These are phyloP conservation scores for Rehmannia glutinosa DNA, from an alignment of 257 asterid species.

Conservation along the genomic window DNA sequence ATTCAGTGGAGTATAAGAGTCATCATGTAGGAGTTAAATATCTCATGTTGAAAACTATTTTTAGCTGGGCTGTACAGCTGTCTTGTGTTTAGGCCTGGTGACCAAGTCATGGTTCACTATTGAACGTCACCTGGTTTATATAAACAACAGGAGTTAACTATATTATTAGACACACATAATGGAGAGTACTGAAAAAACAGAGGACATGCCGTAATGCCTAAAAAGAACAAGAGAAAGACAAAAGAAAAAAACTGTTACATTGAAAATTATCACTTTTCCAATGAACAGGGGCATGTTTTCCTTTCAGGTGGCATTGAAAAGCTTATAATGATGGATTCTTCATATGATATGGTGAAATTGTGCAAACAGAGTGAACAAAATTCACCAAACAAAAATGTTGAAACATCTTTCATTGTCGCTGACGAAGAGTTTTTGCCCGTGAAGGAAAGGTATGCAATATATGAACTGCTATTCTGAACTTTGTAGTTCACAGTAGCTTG, in stretches of 20 bases:
- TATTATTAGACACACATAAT: not conserved
- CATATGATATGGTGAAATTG: slow-evolving; percentile 72
- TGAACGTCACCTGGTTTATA: not conserved
- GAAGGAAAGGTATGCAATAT: slow-evolving; percentile 55
- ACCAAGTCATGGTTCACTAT: too few relatives aligned
- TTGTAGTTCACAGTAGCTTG: not conserved
- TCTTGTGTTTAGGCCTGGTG: not conserved
- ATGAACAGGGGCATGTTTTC: not conserved
- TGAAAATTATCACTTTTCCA: not conserved
- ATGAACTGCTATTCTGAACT: slow-evolving; percentile 7
- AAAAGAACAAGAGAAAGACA: not conserved
- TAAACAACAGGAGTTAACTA: too few relatives aligned
- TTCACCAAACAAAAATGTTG: slow-evolving; percentile 49
- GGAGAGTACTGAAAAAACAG: not conserved
- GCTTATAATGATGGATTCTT: slow-evolving; percentile 85
- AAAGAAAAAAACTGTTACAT: not conserved
- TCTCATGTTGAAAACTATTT: not conserved
- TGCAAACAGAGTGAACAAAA: slow-evolving; percentile 61
- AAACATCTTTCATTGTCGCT: slow-evolving; percentile 71
- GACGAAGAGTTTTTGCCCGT: slow-evolving; percentile 93
- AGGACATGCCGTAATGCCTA: not conserved
- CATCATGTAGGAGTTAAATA: not conserved
- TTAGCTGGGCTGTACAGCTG: not conserved
- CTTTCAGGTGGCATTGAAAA: slow-evolving; percentile 79
- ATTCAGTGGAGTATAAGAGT: too few relatives aligned